Base-by-base conservation (phyloP, 176 grass and related monocot genomes). In the Oryza glaberrima region DNA sequence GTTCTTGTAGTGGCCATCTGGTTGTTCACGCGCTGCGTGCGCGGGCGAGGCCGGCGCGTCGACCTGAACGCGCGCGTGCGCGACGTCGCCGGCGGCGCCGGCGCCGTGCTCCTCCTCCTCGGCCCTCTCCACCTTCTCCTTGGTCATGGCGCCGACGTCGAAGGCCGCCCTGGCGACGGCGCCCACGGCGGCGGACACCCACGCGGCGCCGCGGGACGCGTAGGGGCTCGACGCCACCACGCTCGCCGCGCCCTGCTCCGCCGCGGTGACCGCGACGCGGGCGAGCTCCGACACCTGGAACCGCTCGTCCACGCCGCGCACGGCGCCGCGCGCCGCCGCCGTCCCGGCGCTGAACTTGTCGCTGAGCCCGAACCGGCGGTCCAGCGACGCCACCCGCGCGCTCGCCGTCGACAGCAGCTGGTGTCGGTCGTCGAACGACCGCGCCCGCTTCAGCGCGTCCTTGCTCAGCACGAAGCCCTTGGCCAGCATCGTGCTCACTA, bases 401-500 rank as follows among this genome's bases (percentile, higher is more conserved):
- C 81, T 44, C 16, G 77, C 89, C 30, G 70, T 20, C n/a, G 89
- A 91, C 26, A 80, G 58, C 52, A 91, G 32, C 51, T 70, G 84
- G 80, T 91, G 89, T 25, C 72, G 65, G 2, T 70, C 81, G 41
- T 91, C 89, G 52, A 91, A 87, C 14, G 85, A 65, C 49, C 68
- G 77, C 11, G 89, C 89, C 3, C 70, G 77, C 28, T 65, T 69
- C 23, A 87, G 65, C 3, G 89, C 89, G 76, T 91, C 89, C 84
- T 91, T 84, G 76, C 89, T 83, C 16, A 87, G 81, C n/a, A 81
- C 75, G 56, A 81, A 87, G 49, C 89, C 81, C 51, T 11, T 65
- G 0, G 85, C 89, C 30, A 91, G 76, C 89, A 91, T 84, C 22
- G 69, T 87, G 85, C 70, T 87, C 41, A 91, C 89, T n/a, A 81